Evolutionary conservation across 768 basidiomycete species (phyloP).

Genomic region (Boletus rex-veris): DNA sequence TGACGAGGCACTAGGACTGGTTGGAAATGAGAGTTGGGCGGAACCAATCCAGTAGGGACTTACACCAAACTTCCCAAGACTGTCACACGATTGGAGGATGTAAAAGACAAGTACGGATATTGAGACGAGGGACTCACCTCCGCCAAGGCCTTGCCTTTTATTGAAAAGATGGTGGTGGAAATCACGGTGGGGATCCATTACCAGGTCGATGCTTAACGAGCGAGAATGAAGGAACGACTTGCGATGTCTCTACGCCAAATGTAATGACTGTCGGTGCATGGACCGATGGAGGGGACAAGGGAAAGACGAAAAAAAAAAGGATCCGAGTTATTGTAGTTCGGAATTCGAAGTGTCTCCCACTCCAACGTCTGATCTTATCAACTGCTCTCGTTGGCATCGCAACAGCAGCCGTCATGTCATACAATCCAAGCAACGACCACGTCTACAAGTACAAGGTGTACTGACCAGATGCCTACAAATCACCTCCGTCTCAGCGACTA

Average conservation of each 20-base stretch:
- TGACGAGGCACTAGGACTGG: conserved; percentile 10
- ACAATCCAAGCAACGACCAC: background rate
- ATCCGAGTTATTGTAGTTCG: background rate
- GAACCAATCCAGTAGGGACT: conserved; percentile 2
- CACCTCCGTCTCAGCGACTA: conserved; percentile 27
- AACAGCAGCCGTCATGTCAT: conserved; percentile 12
- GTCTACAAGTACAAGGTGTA: background rate
- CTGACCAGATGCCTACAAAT: background rate
- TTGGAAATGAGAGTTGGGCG: background rate
- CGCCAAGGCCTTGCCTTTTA: conserved; percentile 28
- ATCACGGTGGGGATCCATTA: conserved; percentile 20
- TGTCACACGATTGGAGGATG: background rate
- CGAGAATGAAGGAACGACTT: conserved; percentile 24
- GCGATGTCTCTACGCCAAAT: background rate
- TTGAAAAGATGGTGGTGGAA: conserved; percentile 17
- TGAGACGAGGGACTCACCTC: conserved; percentile 22
- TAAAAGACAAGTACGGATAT: background rate
- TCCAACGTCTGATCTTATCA: background rate
- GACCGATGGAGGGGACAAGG: conserved; percentile 1
- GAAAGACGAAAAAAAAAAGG: background rate
- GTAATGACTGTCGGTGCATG: conserved; percentile 4
- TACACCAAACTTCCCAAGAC: conserved; percentile 22
- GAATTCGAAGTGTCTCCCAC: conserved; percentile 10
- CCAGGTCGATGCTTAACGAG: conserved; percentile 11
- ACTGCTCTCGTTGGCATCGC: conserved; percentile 29